phyloP scores from a whole-genome alignment of 1,284 basidiomycete species.

The Bondarzewia mesenterica region DNA sequence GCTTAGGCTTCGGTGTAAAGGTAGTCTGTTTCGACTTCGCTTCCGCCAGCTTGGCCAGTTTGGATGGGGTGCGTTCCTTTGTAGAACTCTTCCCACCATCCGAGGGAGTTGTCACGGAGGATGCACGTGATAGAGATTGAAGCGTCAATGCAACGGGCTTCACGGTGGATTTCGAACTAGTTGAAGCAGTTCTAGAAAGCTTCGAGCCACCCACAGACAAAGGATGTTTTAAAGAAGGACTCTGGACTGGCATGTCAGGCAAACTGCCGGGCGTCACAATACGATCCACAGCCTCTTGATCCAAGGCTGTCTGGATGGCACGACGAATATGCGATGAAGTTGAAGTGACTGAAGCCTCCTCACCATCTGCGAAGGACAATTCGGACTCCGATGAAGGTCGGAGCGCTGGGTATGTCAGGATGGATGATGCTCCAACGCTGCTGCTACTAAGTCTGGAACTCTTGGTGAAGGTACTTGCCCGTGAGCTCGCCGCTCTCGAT shows the following conservation, averaged over 20 bases:
- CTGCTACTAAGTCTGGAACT: conserved; percentile 42
- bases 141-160: no score
- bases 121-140: conserved; percentile 2
- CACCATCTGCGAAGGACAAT: conserved; percentile 24
- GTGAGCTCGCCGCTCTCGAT: conserved; percentile 38
- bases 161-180: conserved; percentile 10
- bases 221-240: neutral
- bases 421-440: conserved; percentile 42
- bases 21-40: conserved; percentile 37
- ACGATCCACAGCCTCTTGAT: conserved; percentile 21
- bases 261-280: neutral
- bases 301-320: conserved; percentile 48
- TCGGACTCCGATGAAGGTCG: conserved; percentile 54
- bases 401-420: conserved; percentile 58
- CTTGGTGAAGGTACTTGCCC: conserved; percentile 27
- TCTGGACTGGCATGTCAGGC: conserved; percentile 6
- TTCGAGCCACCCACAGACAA: conserved; percentile 1
- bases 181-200: conserved; percentile 4
- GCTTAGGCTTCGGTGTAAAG: conserved; percentile 18
- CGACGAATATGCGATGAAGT: conserved; percentile 46
- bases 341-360: conserved; percentile 11
- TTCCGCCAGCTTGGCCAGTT: conserved; percentile 62
- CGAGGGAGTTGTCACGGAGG: conserved; percentile 1
- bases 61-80: conserved; percentile 35
- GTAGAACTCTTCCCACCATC: neutral